phyloP scores from a whole-genome alignment of 1,139 yeast genomes.

The Saccharomyces hybrid region DNA sequence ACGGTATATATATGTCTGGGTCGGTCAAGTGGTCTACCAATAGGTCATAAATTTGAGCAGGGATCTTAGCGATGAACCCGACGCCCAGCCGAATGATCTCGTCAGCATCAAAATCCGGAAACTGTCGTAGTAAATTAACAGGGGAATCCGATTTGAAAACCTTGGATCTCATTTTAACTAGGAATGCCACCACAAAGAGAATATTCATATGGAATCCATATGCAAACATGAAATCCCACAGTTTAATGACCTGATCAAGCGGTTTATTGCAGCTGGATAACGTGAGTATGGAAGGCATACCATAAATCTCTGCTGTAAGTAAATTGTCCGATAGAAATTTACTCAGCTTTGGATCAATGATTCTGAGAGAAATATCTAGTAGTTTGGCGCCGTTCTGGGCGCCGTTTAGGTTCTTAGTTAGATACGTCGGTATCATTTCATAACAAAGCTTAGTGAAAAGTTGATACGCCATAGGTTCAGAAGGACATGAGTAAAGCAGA shows the following conservation, averaged over 20 bases:
- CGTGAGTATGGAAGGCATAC: conserved; percentile 82
- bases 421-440: conserved; percentile 64
- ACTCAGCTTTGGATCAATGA: conserved; percentile 67
- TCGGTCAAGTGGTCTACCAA: conserved; percentile 70
- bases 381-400: conserved; percentile 70
- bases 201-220: conserved; percentile 88
- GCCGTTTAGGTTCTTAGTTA: conserved; percentile 71
- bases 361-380: conserved; percentile 62
- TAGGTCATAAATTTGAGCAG: conserved; percentile 58
- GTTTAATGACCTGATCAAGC: conserved; percentile 57
- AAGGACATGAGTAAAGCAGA: conserved; percentile 62
- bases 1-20: conserved; percentile 12
- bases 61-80: conserved; percentile 73
- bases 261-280: conserved; percentile 90
- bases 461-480: conserved; percentile 83
- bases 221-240: conserved; percentile 90
- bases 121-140: conserved; percentile 63
- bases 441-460: conserved; percentile 38
- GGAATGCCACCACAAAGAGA: conserved; percentile 76
- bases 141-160: conserved; percentile 54
- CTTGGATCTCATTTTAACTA: conserved; percentile 58
- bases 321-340: conserved; percentile 42
- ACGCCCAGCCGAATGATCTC: conserved; percentile 73
- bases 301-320: conserved; percentile 74
- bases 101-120: conserved; percentile 66